Evolutionary conservation across 202 grass and related monocot species (phyloP), one percentile per base, ranked within the genome.

Genomic region (Elaeis oleifera): DNA sequence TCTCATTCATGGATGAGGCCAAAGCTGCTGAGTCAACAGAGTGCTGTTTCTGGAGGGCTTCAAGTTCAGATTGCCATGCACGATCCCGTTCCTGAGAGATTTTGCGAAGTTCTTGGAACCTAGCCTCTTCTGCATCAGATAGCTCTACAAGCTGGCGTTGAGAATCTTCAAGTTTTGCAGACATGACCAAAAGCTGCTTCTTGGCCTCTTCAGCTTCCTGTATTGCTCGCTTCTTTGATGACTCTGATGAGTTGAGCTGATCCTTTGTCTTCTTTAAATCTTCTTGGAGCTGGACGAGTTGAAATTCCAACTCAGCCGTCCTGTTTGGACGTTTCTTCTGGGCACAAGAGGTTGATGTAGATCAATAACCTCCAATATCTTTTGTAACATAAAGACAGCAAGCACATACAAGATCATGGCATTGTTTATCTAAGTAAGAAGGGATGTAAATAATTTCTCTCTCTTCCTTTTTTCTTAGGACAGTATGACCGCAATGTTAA

Each of bases 1-100:
- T 68, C 75, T 89, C 94, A 23, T 68, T 83, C 87, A 89, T 86
- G 54, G 92, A 67, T 5, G 84, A 71, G 15, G 83, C 73, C 64
- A 96, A 63, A 65, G 88, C 84, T 17, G 83, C 63, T 16, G 78
- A 89, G 64, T 99, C 94, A 6, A 84, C 77, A 11, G 80, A 72
- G 75, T 99, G 94, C 67, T 99, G 94, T 56, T 89, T 86, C 78
- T 99, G 88, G 76, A 99, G 71, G n/a, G 88, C 88, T 76, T 94
- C 88, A 8, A 99, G 78, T 82, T 94, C 94, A 58, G 84, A 89
- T 28, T 99, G 88, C 94, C 94, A 99, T 64, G 85, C 84, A 14
- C 94, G 85, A 56, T 99, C 94, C 23, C 94, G 85, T 79, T 99
- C 94, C 61, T 99, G 85, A 3, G 88, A 91, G 27, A 99, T 74